Percentiles rank a stretch among this genome's conserved stretches.
These are phyloP conservation scores for Penicillium samsonianum DNA, from an alignment of 495 filamentous ascomycete genomes.

Conservation along the genomic window DNA sequence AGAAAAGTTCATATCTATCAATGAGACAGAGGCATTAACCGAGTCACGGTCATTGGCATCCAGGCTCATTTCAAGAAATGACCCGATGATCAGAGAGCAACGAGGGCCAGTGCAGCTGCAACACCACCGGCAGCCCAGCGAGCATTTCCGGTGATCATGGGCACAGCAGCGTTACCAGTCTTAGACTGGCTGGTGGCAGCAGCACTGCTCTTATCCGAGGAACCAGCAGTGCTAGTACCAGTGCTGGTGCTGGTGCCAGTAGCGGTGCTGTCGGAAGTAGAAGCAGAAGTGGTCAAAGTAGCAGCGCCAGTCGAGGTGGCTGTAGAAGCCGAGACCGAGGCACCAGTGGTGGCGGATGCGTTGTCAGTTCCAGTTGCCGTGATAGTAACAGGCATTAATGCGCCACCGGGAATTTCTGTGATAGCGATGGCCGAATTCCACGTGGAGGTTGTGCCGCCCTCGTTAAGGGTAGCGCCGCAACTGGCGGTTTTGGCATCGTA, in stretches of 20 bases:
- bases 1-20: background rate
- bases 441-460: background rate
- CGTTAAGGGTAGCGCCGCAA: conserved; percentile 1
- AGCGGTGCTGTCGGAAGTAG: background rate
- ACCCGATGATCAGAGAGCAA: conserved; percentile 1
- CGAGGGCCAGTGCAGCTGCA: conserved; percentile 15
- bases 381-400: conserved; percentile 13
- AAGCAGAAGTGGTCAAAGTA: conserved; percentile 7
- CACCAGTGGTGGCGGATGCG: conserved; percentile 12
- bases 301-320: conserved; percentile 7
- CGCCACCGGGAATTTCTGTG: conserved; percentile 8
- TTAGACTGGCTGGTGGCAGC: conserved; percentile 10
- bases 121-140: conserved; percentile 22
- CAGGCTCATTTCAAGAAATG: background rate
- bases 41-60: background rate
- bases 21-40: background rate
- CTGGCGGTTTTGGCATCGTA: background rate
- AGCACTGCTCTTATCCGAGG: conserved; percentile 2
- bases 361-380: conserved; percentile 14
- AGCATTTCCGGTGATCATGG: conserved; percentile 19
- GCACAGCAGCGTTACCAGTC: conserved; percentile 20
- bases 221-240: conserved; percentile 2
- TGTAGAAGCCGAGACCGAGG: conserved; percentile 15
- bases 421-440: background rate
- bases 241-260: background rate